phyloP scores from a whole-genome alignment of 371 early-diverging fungal species.

The Saksenaea oblongispora region DNA sequence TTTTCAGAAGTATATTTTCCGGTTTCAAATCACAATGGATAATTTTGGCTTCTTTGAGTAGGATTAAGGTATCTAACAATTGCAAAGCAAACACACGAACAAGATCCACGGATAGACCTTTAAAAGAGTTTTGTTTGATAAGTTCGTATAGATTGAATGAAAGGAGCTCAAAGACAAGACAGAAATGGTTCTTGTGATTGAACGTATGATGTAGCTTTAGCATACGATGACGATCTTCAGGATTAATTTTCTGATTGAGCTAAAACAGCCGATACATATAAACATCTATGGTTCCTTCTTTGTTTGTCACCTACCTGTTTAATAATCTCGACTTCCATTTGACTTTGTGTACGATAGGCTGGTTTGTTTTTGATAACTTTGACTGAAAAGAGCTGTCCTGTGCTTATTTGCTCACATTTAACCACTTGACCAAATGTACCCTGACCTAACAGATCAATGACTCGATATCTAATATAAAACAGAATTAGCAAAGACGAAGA shows the following conservation, averaged over 20 bases:
- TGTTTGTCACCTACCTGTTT: slow-evolving; percentile 55
- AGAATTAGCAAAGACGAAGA: neutral
- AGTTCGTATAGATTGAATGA: slow-evolving; percentile 96
- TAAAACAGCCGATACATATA: slow-evolving; percentile 19
- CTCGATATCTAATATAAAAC: slow-evolving; percentile 62
- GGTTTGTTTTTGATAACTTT: slow-evolving; percentile 97
- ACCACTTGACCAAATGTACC: slow-evolving; percentile 99
- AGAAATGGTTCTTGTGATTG: slow-evolving; percentile 91
- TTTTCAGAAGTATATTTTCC: slow-evolving; percentile 90
- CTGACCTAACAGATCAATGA: slow-evolving; percentile 89
- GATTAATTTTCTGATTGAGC: slow-evolving; percentile 81
- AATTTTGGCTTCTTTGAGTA: slow-evolving; percentile 84
- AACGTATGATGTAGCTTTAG: slow-evolving; percentile 89
- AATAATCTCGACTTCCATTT: slow-evolving; percentile 93
- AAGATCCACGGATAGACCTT: slow-evolving; percentile 86
- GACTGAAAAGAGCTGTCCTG: slow-evolving; percentile 88
- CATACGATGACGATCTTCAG: slow-evolving; percentile 79
- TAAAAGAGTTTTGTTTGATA: slow-evolving; percentile 93
- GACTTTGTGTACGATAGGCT: slow-evolving; percentile 93
- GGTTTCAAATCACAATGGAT: slow-evolving; percentile 96
- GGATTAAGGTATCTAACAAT: slow-evolving; percentile 79
- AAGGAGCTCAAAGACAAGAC: slow-evolving; percentile 95
- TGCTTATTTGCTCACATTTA: slow-evolving; percentile 85
- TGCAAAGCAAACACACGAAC: slow-evolving; percentile 88
- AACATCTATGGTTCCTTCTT: no score